These are phyloP conservation scores for Daldinia concentrica DNA, from an alignment of 495 filamentous ascomycete species.

Conservation along the genomic window DNA sequence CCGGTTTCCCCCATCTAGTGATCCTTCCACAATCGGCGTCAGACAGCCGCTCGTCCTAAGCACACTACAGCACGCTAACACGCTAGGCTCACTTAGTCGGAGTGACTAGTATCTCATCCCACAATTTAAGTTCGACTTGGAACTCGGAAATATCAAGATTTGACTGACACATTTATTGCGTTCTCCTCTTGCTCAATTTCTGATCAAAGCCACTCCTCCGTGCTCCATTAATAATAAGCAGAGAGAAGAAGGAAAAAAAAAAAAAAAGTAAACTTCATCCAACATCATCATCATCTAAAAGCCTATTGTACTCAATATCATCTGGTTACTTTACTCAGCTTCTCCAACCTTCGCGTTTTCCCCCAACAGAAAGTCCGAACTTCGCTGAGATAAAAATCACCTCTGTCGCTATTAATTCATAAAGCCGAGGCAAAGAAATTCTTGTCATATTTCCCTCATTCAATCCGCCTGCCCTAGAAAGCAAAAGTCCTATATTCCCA, in stretches of 20 bases:
- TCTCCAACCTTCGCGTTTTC: not conserved
- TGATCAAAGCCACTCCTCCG: not conserved
- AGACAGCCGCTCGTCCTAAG: constrained; percentile 1
- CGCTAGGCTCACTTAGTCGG: not conserved
- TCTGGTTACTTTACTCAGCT: not conserved
- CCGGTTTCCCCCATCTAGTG: constrained; percentile 5
- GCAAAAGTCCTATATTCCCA: not conserved
- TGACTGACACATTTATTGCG: not conserved
- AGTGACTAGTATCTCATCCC: constrained; percentile 21
- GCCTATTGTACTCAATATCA: not conserved
- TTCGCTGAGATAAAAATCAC: constrained; percentile 15
- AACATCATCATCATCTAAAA: constrained; percentile 11
- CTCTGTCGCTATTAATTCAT: constrained; percentile 22
- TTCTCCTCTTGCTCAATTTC: constrained; percentile 1
- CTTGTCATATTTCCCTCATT: not conserved
- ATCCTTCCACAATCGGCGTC: constrained; percentile 36
- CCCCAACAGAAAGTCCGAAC: constrained; percentile 39
- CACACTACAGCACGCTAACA: not conserved
- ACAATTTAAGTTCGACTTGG: constrained; percentile 33
- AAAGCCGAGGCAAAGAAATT: constrained; percentile 20
- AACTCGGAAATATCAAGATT: constrained; percentile 24
- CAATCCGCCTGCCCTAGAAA: not conserved
- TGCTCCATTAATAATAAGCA: constrained; percentile 14
- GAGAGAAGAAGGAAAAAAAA: not conserved
- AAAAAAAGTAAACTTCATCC: not conserved